Conservation (phyloP, 495 filamentous ascomycete species). For the Trypethelium eluteriae region DNA sequence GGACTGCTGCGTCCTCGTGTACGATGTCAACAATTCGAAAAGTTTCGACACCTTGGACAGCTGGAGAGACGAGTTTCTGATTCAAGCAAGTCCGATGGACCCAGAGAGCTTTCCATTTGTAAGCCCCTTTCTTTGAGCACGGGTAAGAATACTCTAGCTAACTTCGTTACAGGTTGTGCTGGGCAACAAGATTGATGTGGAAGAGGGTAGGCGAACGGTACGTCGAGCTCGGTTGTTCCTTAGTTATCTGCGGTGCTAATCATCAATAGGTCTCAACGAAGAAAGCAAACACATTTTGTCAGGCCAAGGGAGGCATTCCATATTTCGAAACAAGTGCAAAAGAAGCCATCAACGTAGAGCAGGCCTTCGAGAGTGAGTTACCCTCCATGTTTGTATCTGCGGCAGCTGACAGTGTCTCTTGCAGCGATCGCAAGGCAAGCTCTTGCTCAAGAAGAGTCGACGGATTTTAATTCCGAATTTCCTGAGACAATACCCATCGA, state of each 20-base stretch:
- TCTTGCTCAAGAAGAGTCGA: conserved; percentile 89
- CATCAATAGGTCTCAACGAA: conserved; percentile 71
- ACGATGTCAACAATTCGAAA: conserved; percentile 98
- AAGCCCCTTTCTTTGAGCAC: conserved; percentile 33
- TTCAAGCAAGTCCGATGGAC: conserved; percentile 92
- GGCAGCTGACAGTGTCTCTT: conserved; percentile 16
- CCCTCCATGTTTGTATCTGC: neutral
- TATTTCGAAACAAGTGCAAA: conserved; percentile 99
- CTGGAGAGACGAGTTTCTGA: conserved; percentile 97
- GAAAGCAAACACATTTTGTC: conserved; percentile 92
- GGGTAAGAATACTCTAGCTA: conserved; percentile 14
- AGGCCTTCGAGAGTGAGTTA: conserved; percentile 85
- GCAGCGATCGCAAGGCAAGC: conserved; percentile 95
- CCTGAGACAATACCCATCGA: conserved; percentile 96
- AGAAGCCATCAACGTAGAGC: conserved; percentile 96
- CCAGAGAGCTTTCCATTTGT: conserved; percentile 98
- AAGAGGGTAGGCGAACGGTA: conserved; percentile 91
- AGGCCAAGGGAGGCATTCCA: conserved; percentile 91
- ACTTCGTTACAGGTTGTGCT: conserved; percentile 61
- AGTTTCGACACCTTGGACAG: conserved; percentile 97
- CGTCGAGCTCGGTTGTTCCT: conserved; percentile 23
- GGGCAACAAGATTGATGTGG: conserved; percentile 98
- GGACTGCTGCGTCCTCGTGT: conserved; percentile 97
- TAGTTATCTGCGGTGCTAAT: conserved; percentile 15
- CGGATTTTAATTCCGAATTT: conserved; percentile 87